A percentile compares a stretch with the other conserved stretches of the same genome.
These are phyloP conservation scores for Hansenula lynferdii DNA, from an alignment of 1,139 yeast genomes.

Conservation along the genomic window DNA sequence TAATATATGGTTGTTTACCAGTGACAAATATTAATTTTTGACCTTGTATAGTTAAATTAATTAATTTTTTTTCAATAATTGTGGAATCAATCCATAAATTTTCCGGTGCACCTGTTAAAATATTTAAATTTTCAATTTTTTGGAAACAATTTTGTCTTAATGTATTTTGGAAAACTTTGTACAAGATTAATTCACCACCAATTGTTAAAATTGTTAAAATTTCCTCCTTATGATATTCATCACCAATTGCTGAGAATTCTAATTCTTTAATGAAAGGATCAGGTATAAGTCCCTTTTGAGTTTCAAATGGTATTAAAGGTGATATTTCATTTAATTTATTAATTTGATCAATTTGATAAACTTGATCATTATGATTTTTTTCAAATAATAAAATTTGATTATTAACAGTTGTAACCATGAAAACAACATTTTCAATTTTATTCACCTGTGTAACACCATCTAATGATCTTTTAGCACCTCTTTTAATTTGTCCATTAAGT, in stretches of 20 bases:
- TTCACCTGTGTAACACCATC: slow-evolving; percentile 12
- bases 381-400: slow-evolving; percentile 64
- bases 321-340: slow-evolving; percentile 52
- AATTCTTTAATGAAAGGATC: slow-evolving; percentile 76
- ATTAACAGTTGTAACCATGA: slow-evolving; percentile 72
- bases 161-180: slow-evolving; percentile 39
- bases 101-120: slow-evolving; percentile 70
- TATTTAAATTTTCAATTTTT: slow-evolving; percentile 39
- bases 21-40: slow-evolving; percentile 63
- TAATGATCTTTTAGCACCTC: slow-evolving; percentile 9
- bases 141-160: slow-evolving; percentile 37
- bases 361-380: slow-evolving; percentile 59
- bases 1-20: slow-evolving; percentile 67
- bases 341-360: slow-evolving; percentile 59
- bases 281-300: slow-evolving; percentile 52
- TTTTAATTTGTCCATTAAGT: slow-evolving; percentile 27
- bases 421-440: slow-evolving; percentile 41
- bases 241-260: slow-evolving; percentile 64
- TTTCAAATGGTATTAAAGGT: slow-evolving; percentile 51
- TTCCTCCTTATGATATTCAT: slow-evolving; percentile 42
- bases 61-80: slow-evolving; percentile 61
- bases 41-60: slow-evolving; percentile 55
- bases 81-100: slow-evolving; percentile 70
- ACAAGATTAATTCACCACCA: slow-evolving; percentile 74
- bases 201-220: slow-evolving; percentile 67